phyloP scores from a whole-genome alignment of 768 basidiomycete species.

The Termitomyces sp. region DNA sequence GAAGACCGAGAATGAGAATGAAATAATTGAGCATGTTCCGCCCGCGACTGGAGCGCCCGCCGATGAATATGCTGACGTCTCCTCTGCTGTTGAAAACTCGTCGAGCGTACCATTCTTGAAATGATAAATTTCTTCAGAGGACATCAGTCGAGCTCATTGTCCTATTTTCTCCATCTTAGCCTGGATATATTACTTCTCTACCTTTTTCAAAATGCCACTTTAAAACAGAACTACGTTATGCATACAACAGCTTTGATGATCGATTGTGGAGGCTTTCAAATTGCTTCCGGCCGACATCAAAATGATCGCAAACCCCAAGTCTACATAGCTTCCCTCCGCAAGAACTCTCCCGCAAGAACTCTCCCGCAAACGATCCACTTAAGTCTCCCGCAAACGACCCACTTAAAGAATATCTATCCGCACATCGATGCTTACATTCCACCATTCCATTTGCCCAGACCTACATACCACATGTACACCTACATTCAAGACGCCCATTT shows the following conservation, averaged over 20 bases:
- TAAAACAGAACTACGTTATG: too few relatives aligned
- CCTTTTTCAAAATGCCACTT: neutral
- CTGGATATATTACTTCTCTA: neutral
- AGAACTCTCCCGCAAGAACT: neutral
- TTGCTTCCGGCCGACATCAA: neutral
- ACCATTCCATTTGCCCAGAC: too few relatives aligned
- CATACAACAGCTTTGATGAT: neutral
- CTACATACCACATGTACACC: too few relatives aligned
- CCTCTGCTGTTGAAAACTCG: conserved; percentile 6
- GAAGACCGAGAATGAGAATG: conserved; percentile 17
- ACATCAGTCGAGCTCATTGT: neutral
- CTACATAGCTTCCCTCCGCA: too few relatives aligned
- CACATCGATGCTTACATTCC: neutral
- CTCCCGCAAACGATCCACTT: neutral
- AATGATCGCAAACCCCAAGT: neutral
- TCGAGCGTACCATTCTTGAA: conserved; percentile 12
- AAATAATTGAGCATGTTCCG: conserved; percentile 1
- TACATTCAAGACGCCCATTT: neutral
- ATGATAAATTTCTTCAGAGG: conserved; percentile 1
- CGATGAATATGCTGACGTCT: neutral
- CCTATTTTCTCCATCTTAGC: neutral
- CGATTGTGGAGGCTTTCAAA: neutral
- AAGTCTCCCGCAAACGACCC: neutral
- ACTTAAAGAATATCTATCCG: too few relatives aligned
- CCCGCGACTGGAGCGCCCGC: neutral